Conservation (phyloP, 768 basidiomycete species). For the Boletus coccyginus region DNA sequence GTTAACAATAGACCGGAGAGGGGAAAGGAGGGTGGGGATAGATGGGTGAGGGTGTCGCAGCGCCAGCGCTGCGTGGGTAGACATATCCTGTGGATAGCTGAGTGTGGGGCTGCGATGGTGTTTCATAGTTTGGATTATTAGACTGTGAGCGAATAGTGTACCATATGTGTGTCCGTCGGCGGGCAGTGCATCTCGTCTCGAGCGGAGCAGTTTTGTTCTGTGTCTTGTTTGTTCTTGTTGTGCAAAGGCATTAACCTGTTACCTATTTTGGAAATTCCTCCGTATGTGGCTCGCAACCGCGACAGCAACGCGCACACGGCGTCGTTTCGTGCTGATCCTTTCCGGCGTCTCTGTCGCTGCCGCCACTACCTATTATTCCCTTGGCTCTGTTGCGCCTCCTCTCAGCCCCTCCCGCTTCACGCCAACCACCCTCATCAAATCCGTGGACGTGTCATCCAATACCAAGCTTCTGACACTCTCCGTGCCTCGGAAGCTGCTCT, state of each 20-base stretch:
- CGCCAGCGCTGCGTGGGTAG: slow-evolving; percentile 31
- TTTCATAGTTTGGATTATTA: slow-evolving; percentile 19
- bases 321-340: slow-evolving; percentile 21
- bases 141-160: background rate
- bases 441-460: slow-evolving; percentile 49
- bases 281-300: background rate
- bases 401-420: slow-evolving; percentile 52
- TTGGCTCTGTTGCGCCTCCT: slow-evolving; percentile 48
- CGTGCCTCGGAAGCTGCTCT: slow-evolving; percentile 46
- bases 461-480: slow-evolving; percentile 65
- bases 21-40: slow-evolving; percentile 31
- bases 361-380: slow-evolving; percentile 50
- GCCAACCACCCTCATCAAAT: slow-evolving; percentile 54
- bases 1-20: slow-evolving; percentile 16
- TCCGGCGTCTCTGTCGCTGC: slow-evolving; percentile 40
- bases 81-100: slow-evolving; percentile 15
- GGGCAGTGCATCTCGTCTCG: background rate
- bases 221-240: slow-evolving; percentile 25
- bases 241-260: slow-evolving; percentile 12
- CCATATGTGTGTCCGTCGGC: background rate
- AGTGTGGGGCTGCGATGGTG: slow-evolving; percentile 25
- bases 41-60: slow-evolving; percentile 18
- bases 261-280: slow-evolving; percentile 14
- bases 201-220: background rate
- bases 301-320: background rate